These are phyloP conservation scores for Tubosaeta sp. DNA, from an alignment of 768 basidiomycete species.

Conservation along the genomic window DNA sequence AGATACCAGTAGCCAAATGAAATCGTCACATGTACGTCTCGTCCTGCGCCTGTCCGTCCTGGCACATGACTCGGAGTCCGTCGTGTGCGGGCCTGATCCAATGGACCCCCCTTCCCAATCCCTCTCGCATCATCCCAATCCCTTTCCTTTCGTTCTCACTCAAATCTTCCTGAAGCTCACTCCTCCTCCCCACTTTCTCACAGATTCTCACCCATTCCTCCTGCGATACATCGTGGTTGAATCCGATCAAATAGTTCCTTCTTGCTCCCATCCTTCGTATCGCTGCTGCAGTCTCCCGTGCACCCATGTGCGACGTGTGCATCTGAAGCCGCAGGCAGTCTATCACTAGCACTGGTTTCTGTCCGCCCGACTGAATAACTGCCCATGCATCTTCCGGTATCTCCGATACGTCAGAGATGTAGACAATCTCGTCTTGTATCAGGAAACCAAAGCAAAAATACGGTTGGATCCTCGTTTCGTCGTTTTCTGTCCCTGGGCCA, in stretches of 20 bases:
- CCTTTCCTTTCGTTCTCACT: constrained; percentile 39
- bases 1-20: too few relatives aligned
- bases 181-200: constrained; percentile 42
- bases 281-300: constrained; percentile 55
- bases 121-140: constrained; percentile 45
- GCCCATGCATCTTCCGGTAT: constrained; percentile 74
- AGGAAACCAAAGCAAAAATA: constrained; percentile 69
- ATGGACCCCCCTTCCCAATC: constrained; percentile 37
- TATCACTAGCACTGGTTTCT: constrained; percentile 57
- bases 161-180: constrained; percentile 15
- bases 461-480: constrained; percentile 38
- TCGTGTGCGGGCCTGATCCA: constrained; percentile 78
- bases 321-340: constrained; percentile 67
- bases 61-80: constrained; percentile 53
- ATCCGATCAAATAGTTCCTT: constrained; percentile 70
- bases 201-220: constrained; percentile 71
- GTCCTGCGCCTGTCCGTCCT: constrained; percentile 43
- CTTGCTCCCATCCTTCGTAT: constrained; percentile 54
- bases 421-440: constrained; percentile 61
- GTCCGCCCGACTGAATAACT: constrained; percentile 32
- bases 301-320: constrained; percentile 78
- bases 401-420: constrained; percentile 79
- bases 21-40: constrained; percentile 40
- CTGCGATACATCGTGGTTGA: constrained; percentile 73
- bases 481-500: constrained; percentile 8